Base-by-base conservation (phyloP, 495 filamentous ascomycete species). In the Annulohypoxylon nitens region DNA sequence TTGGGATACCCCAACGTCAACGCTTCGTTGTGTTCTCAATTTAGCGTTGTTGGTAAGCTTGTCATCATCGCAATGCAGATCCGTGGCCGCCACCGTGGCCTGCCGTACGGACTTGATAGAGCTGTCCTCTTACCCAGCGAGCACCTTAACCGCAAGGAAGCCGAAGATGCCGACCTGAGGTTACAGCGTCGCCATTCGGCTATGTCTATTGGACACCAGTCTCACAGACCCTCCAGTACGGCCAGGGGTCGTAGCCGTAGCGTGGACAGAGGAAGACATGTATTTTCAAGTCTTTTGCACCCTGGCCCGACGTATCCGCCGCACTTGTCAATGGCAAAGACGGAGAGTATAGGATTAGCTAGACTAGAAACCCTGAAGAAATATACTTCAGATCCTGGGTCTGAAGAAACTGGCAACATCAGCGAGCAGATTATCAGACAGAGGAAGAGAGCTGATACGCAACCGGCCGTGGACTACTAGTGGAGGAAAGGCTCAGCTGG, bases 21-120 rank as follows among this genome's bases (percentile, higher is more conserved):
- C 70, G 86, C 93, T 5, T 93, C 92, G 0, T 94, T 99, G 73
- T 92, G 88, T 18, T 89, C 86, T 3, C 87, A 97, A 71, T 97
- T 99, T 77, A 86, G 84, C 5, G 86, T 90, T 3, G 78, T 97
- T 9, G 92, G 91, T n/a, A 98, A 97, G 74, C 88, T 99, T 30
- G 90, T 98, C 45, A 91, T 99, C 69, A 92, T 97, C 47, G 92
- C 93, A 30, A 97, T 97, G 94, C 91, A 97, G 82, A 87, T 98
- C 45, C 92, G 95, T 76, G 95, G 95, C 23, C 87, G 95, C 1
- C 96, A 98, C 78, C 92, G 95, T 82, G 95, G 96, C 33, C 83
- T 99, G 0, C 95, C 95, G 0, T 97, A 97, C 77, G 90, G 93
- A 8, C 88, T 99, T 0, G 96, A 99, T 75, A 91, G 94, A 2